Percentiles rank a stretch among this genome's conserved stretches.
Conservation (phyloP, 176 grass and related monocot genomes). For the Secale cereale region DNA sequence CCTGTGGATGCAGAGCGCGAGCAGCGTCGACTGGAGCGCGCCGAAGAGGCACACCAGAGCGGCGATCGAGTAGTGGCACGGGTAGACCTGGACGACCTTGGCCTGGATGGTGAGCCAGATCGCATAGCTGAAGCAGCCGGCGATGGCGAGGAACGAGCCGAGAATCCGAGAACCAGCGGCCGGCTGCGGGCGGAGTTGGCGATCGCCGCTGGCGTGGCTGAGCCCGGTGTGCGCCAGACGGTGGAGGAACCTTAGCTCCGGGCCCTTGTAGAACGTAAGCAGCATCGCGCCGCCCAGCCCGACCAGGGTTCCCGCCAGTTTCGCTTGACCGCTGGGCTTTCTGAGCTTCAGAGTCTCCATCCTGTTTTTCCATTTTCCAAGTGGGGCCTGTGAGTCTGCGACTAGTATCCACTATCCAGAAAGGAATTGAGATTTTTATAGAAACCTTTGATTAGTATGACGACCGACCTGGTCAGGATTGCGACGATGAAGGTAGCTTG, state of each 20-base stretch:
- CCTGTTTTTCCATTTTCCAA: conserved; percentile 11
- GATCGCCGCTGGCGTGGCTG: background rate
- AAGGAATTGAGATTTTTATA: background rate
- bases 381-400: background rate
- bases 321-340: conserved; percentile 33
- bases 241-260: conserved; percentile 16
- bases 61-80: conserved; percentile 36
- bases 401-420: too few species aligned
- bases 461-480: conserved; percentile 35
- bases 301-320: conserved; percentile 42
- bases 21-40: conserved; percentile 24
- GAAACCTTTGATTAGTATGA: background rate
- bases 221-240: background rate
- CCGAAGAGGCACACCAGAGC: conserved; percentile 45
- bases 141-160: conserved; percentile 36
- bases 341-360: conserved; percentile 34
- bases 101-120: conserved; percentile 55
- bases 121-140: conserved; percentile 38
- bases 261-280: conserved; percentile 62
- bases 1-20: conserved; percentile 19
- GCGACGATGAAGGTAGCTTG: conserved; percentile 60
- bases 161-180: background rate
- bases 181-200: background rate
- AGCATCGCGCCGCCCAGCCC: conserved; percentile 48
- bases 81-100: conserved; percentile 15